Base-by-base conservation (phyloP, 1,139 yeast genomes). In the Sugiyamaella neomexicana region DNA sequence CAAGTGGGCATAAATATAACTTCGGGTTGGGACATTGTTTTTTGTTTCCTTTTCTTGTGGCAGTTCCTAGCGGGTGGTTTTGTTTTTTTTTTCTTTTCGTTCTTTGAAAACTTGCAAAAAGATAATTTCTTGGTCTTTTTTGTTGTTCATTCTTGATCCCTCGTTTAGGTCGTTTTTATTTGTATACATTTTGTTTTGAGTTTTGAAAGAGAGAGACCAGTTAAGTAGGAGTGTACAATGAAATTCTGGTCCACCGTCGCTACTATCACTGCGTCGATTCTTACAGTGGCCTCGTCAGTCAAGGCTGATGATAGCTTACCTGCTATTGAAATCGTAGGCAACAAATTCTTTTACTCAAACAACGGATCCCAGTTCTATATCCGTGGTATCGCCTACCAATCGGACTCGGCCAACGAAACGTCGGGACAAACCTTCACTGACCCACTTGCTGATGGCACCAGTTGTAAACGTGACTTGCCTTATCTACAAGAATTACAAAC, bases 291-390 rank as follows among this genome's bases (percentile, higher is more conserved):
- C 12, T 49, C 63, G 48, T 48, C 60, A 29, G 62, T 64, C 29
- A 50, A 63, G 17, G 59, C 66, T 36, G 55, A 62, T 27, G 53
- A 61, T 31, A 46, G 61, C 37, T 57, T 66, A 34, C 70, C 73
- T 15, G 53, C 71, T 39, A 68, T 74, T 55, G 75, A 66, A 55
- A 64, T 73, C 56, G 68, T 67, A 55, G 76, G 76, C 44, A 72
- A 71, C 69, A 84, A 88, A 71, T 89, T 89, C 72, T 89, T 80
- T 75, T 87, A 79, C 77, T 75, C 86, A 59, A 83, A 83, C 72
- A 87, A 88, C 68, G 95, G 93, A 27, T 78, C 91, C 53, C 95
- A 89, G 69, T 89, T 89, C 74, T 85, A 83, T 73, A 81, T 89
- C 72, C 79, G 78, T 68, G 96, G 96, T 72, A 77, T 88, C 59